A percentile compares a stretch with the other conserved stretches of the same genome.
phyloP scores from a whole-genome alignment of 257 asterid species.

The Ilex aquifolium region DNA sequence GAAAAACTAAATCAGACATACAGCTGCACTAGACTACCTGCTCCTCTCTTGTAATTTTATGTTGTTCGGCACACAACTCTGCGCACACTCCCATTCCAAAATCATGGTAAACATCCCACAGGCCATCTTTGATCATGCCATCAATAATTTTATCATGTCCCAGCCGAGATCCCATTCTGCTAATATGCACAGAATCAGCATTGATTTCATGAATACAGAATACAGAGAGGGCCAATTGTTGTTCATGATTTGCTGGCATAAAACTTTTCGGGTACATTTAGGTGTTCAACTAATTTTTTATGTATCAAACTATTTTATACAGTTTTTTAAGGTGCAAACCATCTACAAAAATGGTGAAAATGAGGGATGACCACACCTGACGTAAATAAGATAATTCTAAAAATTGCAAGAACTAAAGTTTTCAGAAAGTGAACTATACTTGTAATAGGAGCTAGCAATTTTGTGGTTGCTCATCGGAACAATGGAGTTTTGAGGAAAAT shows the following conservation, averaged over 20 bases:
- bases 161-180: slow-evolving; percentile 75
- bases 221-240: neutral
- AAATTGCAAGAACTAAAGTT: no score
- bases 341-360: no score
- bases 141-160: slow-evolving; percentile 82
- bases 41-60: slow-evolving; percentile 64
- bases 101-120: slow-evolving; percentile 97
- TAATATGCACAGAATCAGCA: slow-evolving; percentile 19
- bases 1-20: neutral
- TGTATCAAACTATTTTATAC: no score
- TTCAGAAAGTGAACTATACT: no score
- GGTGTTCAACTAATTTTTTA: neutral
- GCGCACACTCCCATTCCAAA: slow-evolving; percentile 95
- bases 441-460: no score
- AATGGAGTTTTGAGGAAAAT: no score
- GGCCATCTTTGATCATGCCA: slow-evolving; percentile 97
- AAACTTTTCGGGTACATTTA: neutral
- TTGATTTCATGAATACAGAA: neutral
- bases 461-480: no score
- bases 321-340: no score
- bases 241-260: neutral
- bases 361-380: no score
- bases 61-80: slow-evolving; percentile 76
- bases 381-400: no score
- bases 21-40: slow-evolving; percentile 44